Evolutionary conservation across 352 stramenopile species (phyloP).

Genomic region (Phytophthora sansomeana): DNA sequence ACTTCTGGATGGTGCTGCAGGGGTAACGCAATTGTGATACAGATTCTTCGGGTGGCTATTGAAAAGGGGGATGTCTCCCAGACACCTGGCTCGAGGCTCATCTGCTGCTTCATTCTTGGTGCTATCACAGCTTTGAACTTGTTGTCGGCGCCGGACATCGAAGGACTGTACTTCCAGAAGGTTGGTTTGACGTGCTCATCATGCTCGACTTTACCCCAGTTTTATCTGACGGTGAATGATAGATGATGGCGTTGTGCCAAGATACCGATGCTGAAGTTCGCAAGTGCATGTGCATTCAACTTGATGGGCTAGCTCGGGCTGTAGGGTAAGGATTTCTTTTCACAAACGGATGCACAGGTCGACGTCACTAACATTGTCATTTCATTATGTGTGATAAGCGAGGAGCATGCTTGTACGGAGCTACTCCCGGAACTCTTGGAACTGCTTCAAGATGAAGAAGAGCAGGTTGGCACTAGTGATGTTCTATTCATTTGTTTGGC

Average conservation of each 20-base stretch:
- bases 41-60: conserved; percentile 87
- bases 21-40: conserved; percentile 7
- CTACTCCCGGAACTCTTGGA: conserved; percentile 79
- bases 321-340: conserved; percentile 52
- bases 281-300: conserved; percentile 85
- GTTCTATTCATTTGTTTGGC: neutral
- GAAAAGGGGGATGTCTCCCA: conserved; percentile 88
- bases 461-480: conserved; percentile 44
- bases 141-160: conserved; percentile 74
- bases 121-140: conserved; percentile 78
- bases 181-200: conserved; percentile 25
- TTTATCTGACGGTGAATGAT: neutral
- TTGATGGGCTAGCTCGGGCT: conserved; percentile 74
- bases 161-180: conserved; percentile 86
- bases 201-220: too few relatives aligned
- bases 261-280: conserved; percentile 86
- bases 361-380: neutral
- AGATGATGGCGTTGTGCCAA: conserved; percentile 90
- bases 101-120: conserved; percentile 79
- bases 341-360: too few relatives aligned
- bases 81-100: conserved; percentile 73
- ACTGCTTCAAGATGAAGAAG: conserved; percentile 84
- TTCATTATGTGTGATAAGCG: conserved; percentile 26
- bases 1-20: neutral
- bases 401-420: conserved; percentile 71